Base-by-base conservation (phyloP, 139 green algal species). In the Micractinium sp. region DNA sequence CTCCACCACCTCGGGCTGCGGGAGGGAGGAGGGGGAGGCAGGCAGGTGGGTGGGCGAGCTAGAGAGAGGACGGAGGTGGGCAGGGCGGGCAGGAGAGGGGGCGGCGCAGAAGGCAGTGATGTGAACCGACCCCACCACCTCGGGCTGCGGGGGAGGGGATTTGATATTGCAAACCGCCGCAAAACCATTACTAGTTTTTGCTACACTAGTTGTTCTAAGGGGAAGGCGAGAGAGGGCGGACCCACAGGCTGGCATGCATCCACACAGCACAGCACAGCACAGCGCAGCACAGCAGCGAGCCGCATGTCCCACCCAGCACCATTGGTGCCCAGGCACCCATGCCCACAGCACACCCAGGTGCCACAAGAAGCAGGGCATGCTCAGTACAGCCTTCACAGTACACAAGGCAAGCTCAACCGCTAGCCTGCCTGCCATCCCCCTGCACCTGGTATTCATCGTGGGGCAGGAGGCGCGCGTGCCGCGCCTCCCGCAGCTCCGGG, bases 1-100 rank as follows among this genome's bases (percentile, higher is more conserved):
- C 67, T 87, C 83, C 36, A 81, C 23, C 66, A 87, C 67, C n/a
- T 87, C 83, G 14, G 83, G 83, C 83, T 87, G 83, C 67, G 47
- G 2, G 2, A 7, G 14, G 18, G 63, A 23, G 3, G 20, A 18
- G 35, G 25, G 5, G 61, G 25, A 3, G 16, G 82, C 22, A 19
- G 78, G 78, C 2, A 36, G 5, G 76, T 23, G 20, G 63, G 63
- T 73, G 63, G 22, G 20, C 22, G 7, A 15, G 23, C 63, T 12
- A 15, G 12, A 56, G 15, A 56, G 35, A 33, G 14, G 23, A 5
- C 31, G 5, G 35, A 19, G 33, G 33, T 23, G 12, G 15, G 76
- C 13, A 60, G 76, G 35, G 13, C 35, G n/a, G n/a, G n/a, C n/a
- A n/a, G n/a, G n/a, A n/a, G n/a, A n/a, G n/a, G n/a, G n/a, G n/a